Evolutionary conservation across 2,329 filamentous ascomycete genomes (phyloP), one percentile per base, ranked within the genome.

Genomic region (Fusarium clavum): DNA sequence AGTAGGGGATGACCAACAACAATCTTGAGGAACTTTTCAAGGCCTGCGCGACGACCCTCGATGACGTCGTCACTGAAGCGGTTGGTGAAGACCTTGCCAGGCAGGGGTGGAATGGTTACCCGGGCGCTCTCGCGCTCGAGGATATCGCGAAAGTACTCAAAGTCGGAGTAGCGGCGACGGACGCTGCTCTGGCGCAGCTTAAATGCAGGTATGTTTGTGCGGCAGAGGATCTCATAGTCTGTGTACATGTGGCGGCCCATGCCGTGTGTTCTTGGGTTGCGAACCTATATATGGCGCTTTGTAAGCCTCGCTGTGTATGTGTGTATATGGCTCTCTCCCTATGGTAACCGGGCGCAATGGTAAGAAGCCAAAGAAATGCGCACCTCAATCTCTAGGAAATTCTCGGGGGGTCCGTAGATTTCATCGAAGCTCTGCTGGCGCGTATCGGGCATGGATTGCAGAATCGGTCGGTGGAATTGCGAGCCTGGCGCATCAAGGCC

Each of bases 201-300:
- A 88, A 99, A 99, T 75, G 96, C 94, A 62, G 96, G 96, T 79
- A 99, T 99, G 84, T 99, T 99, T 83, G 96, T 99, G 76, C 93
- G 91, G 85, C 96, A 97, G 76, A 97, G 88, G 78, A 99, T 98
- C 82, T 98, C 94, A 86, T 98, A 99, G 83, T 97, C 96, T 57
- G 96, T 99, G 86, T 98, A 98, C 94, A 97, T 97, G 84, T 90
- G 89, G 74, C 96, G 93, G 71, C 94, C 95, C 78, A 96, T 94
- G 79, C 97, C 96, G 82, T 97, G 94, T 29, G 94, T 97, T 83
- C 94, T 91, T 34, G 96, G 96, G 80, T 96, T 96, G 79, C 92
- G 92, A 75, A 98, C 94, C 94, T 97, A 80, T 61, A 66, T 65
- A 65, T 64, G 43, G 43, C 63, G 61, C 61, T 66, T 53, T 59